phyloP scores from a whole-genome alignment of 164 flowering plant genomes.

The Paratinospora sagittata region DNA sequence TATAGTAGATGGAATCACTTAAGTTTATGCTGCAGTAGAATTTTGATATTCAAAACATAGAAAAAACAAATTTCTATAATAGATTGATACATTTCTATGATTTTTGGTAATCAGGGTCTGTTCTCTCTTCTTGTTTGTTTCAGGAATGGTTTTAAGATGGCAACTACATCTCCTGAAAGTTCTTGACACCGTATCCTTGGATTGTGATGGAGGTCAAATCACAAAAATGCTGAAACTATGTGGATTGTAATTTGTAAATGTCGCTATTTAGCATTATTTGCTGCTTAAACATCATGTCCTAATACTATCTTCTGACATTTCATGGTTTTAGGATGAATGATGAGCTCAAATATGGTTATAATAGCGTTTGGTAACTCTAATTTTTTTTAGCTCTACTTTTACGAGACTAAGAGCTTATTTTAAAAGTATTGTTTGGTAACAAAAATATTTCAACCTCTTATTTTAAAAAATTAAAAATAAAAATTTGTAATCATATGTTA shows the following conservation, averaged over 20 bases:
- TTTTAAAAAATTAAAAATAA: too few species aligned
- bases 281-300: neutral
- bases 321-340: neutral
- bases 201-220: neutral
- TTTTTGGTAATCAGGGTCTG: neutral
- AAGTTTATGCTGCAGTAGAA: too few species aligned
- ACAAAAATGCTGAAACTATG: neutral
- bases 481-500: too few species aligned
- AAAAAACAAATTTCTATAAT: too few species aligned
- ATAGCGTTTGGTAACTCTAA: too few species aligned
- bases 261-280: neutral
- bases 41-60: too few species aligned
- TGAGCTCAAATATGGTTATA: neutral
- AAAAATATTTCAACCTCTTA: too few species aligned
- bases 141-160: constrained; percentile 18
- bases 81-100: too few species aligned
- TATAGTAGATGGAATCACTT: too few species aligned
- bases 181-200: neutral
- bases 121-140: constrained; percentile 1
- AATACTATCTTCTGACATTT: neutral
- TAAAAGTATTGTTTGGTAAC: too few species aligned
- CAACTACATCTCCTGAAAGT: neutral
- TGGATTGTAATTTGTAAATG: neutral
- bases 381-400: too few species aligned
- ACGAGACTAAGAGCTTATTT: too few species aligned